phyloP scores from a whole-genome alignment of 179 eudicot species.

The Beta lomatogona region DNA sequence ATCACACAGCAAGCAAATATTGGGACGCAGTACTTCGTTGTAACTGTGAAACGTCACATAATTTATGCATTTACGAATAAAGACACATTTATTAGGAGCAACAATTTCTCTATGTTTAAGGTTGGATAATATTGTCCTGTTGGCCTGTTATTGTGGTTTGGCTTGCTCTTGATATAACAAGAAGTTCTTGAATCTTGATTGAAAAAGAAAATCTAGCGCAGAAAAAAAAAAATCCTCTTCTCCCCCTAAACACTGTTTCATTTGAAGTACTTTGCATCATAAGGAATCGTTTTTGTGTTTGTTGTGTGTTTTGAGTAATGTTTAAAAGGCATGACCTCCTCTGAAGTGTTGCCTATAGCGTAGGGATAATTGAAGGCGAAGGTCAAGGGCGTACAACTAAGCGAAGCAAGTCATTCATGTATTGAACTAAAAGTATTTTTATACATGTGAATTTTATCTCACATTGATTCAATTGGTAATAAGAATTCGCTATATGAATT shows the following conservation, averaged over 20 bases:
- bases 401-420: not conserved
- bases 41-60: not conserved
- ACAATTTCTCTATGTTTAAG: not conserved
- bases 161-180: no score
- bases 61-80: not conserved
- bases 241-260: not conserved
- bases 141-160: not conserved
- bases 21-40: not conserved
- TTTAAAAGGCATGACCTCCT: not conserved
- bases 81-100: not conserved
- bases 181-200: no score
- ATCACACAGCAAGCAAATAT: not conserved
- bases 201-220: no score
- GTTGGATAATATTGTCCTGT: not conserved
- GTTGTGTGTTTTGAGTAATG: not conserved
- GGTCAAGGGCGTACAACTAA: not conserved
- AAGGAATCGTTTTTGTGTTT: not conserved
- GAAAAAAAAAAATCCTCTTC: no score
- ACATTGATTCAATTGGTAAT: not conserved
- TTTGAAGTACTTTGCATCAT: not conserved
- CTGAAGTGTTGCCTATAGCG: not conserved
- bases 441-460: not conserved
- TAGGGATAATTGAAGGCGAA: no score
- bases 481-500: no score
- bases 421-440: not conserved